phyloP scores from a whole-genome alignment of 345 rosid species.

The Sonneratia caseolaris region DNA sequence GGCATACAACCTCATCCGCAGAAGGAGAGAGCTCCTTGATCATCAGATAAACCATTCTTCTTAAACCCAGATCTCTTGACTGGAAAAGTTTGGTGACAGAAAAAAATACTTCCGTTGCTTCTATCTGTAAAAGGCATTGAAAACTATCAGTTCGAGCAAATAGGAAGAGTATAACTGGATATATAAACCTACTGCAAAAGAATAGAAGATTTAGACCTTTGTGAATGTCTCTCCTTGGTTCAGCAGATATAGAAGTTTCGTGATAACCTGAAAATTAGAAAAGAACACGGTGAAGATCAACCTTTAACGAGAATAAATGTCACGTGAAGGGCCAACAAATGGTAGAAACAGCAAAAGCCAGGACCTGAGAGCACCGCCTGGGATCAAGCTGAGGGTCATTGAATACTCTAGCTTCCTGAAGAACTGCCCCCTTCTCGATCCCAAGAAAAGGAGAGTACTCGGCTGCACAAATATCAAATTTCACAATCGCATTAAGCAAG shows the following conservation, averaged over 20 bases:
- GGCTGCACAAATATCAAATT: conserved; percentile 25
- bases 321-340: neutral
- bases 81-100: conserved; percentile 95
- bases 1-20: conserved; percentile 72
- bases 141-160: conserved; percentile 8
- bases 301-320: conserved; percentile 4
- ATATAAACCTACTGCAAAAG: neutral
- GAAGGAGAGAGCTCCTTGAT: conserved; percentile 97
- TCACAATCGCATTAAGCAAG: neutral
- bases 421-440: conserved; percentile 96
- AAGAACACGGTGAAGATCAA: conserved; percentile 8
- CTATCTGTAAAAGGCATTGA: conserved; percentile 34
- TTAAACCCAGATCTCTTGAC: conserved; percentile 78
- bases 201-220: conserved; percentile 40
- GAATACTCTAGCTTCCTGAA: conserved; percentile 97
- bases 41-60: conserved; percentile 97
- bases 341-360: neutral
- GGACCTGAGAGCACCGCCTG: conserved; percentile 94
- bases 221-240: conserved; percentile 95
- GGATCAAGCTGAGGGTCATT: conserved; percentile 98
- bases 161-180: neutral
- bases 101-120: conserved; percentile 96
- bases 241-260: conserved; percentile 85
- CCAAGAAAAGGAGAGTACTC: conserved; percentile 94
- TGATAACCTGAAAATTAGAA: conserved; percentile 56